Conservation (phyloP, 805 yeast species). For the Hanseniaspora meyeri region DNA sequence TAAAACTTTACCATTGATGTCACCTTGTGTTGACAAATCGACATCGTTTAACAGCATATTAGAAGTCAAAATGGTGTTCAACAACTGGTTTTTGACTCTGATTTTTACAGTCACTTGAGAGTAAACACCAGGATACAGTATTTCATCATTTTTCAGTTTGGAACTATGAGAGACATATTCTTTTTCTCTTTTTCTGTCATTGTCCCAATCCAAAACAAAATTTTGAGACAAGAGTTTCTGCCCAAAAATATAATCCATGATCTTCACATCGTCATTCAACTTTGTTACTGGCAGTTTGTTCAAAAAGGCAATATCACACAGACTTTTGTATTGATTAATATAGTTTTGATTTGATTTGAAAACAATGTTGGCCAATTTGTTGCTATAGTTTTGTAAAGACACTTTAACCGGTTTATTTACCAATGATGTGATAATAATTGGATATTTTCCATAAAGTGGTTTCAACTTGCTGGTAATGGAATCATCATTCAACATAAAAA, state of each 20-base stretch:
- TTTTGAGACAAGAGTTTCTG: constrained; percentile 52
- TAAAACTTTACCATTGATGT: constrained; percentile 68
- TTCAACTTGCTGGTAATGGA: background rate
- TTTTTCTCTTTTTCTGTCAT: constrained; percentile 59
- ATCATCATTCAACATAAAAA: constrained; percentile 7
- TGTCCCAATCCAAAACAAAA: constrained; percentile 89
- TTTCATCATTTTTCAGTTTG: constrained; percentile 54
- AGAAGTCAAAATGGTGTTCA: constrained; percentile 79
- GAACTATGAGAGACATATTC: constrained; percentile 37
- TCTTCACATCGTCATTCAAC: background rate
- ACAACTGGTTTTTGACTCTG: constrained; percentile 62
- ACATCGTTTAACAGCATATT: constrained; percentile 41
- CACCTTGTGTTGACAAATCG: constrained; percentile 56
- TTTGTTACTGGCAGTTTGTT: constrained; percentile 5
- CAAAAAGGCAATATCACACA: constrained; percentile 2
- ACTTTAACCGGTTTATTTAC: background rate
- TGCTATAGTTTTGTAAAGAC: constrained; percentile 6
- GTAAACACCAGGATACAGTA: constrained; percentile 70
- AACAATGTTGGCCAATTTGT: background rate
- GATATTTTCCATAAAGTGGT: background rate
- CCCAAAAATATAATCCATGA: constrained; percentile 75
- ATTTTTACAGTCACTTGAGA: constrained; percentile 68
- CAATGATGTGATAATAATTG: background rate
- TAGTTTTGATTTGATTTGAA: background rate
- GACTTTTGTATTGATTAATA: background rate